These are phyloP conservation scores for Tylopilus cervinicoccineus DNA, from an alignment of 768 basidiomycete species.

Conservation along the genomic window DNA sequence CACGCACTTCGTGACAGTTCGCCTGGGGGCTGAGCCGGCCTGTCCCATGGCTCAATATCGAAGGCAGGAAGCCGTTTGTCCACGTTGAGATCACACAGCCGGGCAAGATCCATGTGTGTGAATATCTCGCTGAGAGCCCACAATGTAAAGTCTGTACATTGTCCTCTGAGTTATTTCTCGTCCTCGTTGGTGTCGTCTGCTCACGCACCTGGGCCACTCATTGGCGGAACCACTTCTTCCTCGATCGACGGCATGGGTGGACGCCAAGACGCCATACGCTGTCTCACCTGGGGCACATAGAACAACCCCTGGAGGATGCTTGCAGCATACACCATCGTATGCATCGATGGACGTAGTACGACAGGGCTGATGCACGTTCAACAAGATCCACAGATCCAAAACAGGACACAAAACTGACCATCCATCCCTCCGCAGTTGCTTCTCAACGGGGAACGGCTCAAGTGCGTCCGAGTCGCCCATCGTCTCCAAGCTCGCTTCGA, in stretches of 20 bases:
- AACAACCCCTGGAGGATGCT: constrained; percentile 54
- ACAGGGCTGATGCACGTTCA: constrained; percentile 50
- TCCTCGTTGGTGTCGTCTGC: constrained; percentile 5
- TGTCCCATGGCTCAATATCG: constrained; percentile 38
- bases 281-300: constrained; percentile 67
- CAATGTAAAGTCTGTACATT: constrained; percentile 41
- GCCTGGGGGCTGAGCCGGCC: constrained; percentile 34
- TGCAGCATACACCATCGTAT: constrained; percentile 54
- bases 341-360: constrained; percentile 55
- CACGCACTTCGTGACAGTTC: constrained; percentile 41
- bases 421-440: constrained; percentile 51
- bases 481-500: constrained; percentile 61
- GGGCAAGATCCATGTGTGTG: constrained; percentile 65
- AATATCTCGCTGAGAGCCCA: constrained; percentile 64
- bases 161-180: neutral
- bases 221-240: constrained; percentile 25
- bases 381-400: neutral
- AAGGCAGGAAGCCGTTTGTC: constrained; percentile 48
- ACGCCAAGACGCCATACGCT: constrained; percentile 37
- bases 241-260: constrained; percentile 19
- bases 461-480: constrained; percentile 47
- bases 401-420: constrained; percentile 40
- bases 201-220: constrained; percentile 35
- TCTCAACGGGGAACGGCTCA: constrained; percentile 49
- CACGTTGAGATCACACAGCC: constrained; percentile 52